These are phyloP conservation scores for Scheffersomyces stipitis DNA, from an alignment of 805 yeast species.

Conservation along the genomic window DNA sequence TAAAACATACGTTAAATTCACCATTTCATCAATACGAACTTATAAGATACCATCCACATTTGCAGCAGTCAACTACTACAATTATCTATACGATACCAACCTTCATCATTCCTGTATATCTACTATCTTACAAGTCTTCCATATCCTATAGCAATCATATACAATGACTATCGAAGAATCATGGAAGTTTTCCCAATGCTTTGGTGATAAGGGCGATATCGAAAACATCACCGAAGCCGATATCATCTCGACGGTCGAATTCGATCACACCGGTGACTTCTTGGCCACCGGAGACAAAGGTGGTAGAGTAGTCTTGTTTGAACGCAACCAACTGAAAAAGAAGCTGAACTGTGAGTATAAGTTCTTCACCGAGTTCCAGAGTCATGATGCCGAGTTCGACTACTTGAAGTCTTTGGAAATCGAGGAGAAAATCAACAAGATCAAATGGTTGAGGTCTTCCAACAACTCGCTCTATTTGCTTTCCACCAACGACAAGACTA, in stretches of 20 bases:
- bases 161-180: constrained; percentile 30
- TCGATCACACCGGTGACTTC: constrained; percentile 91
- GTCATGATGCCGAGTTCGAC: constrained; percentile 98
- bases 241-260: constrained; percentile 94
- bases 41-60: constrained; percentile 9
- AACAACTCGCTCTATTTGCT: constrained; percentile 88
- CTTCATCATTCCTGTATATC: constrained; percentile 3
- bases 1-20: too few species aligned
- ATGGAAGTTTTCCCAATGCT: constrained; percentile 95
- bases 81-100: constrained; percentile 4
- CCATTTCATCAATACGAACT: too few species aligned
- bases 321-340: constrained; percentile 73
- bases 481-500: constrained; percentile 96
- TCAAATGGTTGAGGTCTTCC: constrained; percentile 89
- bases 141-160: background rate
- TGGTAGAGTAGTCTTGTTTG: constrained; percentile 94
- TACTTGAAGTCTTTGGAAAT: constrained; percentile 93
- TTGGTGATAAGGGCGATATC: constrained; percentile 97
- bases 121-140: too few species aligned
- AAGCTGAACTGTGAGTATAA: constrained; percentile 79
- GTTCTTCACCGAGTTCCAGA: constrained; percentile 94
- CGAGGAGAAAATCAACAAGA: constrained; percentile 96
- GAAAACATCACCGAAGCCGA: constrained; percentile 96
- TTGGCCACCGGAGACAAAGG: constrained; percentile 99
- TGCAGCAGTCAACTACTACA: constrained; percentile 7